Evolutionary conservation across 2,329 filamentous ascomycete genomes (phyloP), one percentile per base, ranked within the genome.

Genomic region (Apiospora arundinis): DNA sequence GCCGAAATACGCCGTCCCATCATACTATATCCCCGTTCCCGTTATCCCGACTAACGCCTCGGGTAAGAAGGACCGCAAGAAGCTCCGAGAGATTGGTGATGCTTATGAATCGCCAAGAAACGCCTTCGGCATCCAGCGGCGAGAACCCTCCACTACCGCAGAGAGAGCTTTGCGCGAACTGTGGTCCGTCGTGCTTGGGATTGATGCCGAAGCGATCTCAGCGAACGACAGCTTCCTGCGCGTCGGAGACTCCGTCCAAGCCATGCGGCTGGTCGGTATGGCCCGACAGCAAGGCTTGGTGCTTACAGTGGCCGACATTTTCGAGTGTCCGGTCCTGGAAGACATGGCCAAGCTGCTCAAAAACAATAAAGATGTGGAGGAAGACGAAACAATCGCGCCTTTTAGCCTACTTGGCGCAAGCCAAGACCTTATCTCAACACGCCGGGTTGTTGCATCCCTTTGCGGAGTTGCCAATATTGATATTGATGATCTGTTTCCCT

Each of bases 361-460:
- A 9, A 66, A 66, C 37, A 23, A 25, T 18, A 9, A 14, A 12
- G 37, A 23, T 1, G 32, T 44, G 12, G 60, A 12, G 7, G 40
- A 66, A 18, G 32, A 66, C 4, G 60, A 42, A 3, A 21, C 18
- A 1, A 18, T 28, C 3, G 16, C 28, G 5, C 23, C 60, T 32
- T 63, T 45, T 46, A n/a, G 37, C n/a, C 74, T 72, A 2, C 66
- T 83, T 21, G 77, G 77, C 32, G 70, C 75, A 4, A 74, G 76
- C 14, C 74, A 74, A 3, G 74, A 76, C 0, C 76, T 2, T 44
- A 84, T 6, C 72, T 74, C 0, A 6, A 32, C 32, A 78, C 1
- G 81, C 85, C 0, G 78, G 83, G 8, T 84, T 85, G 74, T 85
- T 87, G 16, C 84, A 84, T 1, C 83, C 32, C 4, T 44, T 2